phyloP scores from a whole-genome alignment of 768 basidiomycete species.

The Thelephora ganbajun region DNA sequence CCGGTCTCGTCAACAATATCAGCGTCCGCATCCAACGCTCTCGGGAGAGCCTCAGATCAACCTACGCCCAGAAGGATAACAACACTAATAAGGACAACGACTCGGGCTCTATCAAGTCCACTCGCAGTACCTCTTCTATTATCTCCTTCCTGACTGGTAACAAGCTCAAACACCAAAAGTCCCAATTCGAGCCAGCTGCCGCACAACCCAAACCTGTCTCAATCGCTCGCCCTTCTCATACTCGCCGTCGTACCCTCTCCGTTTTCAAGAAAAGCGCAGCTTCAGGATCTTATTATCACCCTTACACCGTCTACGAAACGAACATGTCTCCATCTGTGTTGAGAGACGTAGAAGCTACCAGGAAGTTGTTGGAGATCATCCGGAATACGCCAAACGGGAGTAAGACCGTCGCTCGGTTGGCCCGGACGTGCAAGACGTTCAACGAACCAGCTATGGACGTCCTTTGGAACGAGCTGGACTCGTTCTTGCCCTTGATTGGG shows the following conservation, averaged over 20 bases:
- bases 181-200: too few species aligned
- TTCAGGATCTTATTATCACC: conserved; percentile 1
- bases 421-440: conserved; percentile 63
- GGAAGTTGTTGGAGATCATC: conserved; percentile 35
- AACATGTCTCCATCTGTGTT: conserved; percentile 42
- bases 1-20: not conserved
- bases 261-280: not conserved
- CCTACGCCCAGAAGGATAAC: not conserved
- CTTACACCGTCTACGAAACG: conserved; percentile 34
- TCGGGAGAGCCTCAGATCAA: not conserved
- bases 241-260: not conserved
- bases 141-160: too few species aligned
- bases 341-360: conserved; percentile 46
- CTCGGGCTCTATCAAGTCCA: not conserved
- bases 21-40: not conserved
- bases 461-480: conserved; percentile 71
- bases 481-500: conserved; percentile 55
- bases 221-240: not conserved
- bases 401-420: conserved; percentile 53
- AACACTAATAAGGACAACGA: not conserved
- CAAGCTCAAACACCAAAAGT: too few species aligned
- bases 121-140: not conserved
- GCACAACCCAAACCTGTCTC: not conserved
- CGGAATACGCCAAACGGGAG: conserved; percentile 48
- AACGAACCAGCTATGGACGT: conserved; percentile 57